These are phyloP conservation scores for Groenewaldozyma auringiensis DNA, from an alignment of 1,139 yeast species.

Conservation along the genomic window DNA sequence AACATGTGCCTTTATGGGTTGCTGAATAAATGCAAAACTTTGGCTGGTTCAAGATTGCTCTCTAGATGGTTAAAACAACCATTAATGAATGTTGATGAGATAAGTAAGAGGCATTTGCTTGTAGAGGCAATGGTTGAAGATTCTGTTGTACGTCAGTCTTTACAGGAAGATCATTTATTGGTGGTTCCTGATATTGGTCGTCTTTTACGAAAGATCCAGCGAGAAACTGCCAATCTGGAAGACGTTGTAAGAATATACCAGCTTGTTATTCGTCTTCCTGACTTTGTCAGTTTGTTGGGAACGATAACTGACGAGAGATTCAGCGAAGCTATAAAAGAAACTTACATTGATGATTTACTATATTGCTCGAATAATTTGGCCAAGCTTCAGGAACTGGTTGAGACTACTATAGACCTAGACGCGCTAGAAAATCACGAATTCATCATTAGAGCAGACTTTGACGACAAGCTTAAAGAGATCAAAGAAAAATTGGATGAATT, in stretches of 20 bases:
- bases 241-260: constrained; percentile 91
- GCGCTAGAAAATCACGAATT: constrained; percentile 75
- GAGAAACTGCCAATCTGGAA: constrained; percentile 52
- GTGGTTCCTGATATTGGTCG: constrained; percentile 79
- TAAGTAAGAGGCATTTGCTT: constrained; percentile 60
- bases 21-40: constrained; percentile 77
- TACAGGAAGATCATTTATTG: constrained; percentile 61
- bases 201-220: constrained; percentile 56
- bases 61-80: constrained; percentile 98
- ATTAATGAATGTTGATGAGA: constrained; percentile 52
- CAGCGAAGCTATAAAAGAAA: constrained; percentile 35
- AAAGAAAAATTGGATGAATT: constrained; percentile 50
- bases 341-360: constrained; percentile 55
- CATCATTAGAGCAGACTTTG: constrained; percentile 83
- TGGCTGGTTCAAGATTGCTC: constrained; percentile 75
- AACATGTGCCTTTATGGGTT: constrained; percentile 70
- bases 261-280: constrained; percentile 63
- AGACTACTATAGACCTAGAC: constrained; percentile 81
- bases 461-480: constrained; percentile 59
- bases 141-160: constrained; percentile 48
- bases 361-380: constrained; percentile 44
- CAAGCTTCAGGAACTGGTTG: constrained; percentile 78
- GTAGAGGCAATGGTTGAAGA: constrained; percentile 70
- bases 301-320: constrained; percentile 19
- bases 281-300: constrained; percentile 47